phyloP scores from a whole-genome alignment of 139 green algal genomes.

The Micractinium conductrix region DNA sequence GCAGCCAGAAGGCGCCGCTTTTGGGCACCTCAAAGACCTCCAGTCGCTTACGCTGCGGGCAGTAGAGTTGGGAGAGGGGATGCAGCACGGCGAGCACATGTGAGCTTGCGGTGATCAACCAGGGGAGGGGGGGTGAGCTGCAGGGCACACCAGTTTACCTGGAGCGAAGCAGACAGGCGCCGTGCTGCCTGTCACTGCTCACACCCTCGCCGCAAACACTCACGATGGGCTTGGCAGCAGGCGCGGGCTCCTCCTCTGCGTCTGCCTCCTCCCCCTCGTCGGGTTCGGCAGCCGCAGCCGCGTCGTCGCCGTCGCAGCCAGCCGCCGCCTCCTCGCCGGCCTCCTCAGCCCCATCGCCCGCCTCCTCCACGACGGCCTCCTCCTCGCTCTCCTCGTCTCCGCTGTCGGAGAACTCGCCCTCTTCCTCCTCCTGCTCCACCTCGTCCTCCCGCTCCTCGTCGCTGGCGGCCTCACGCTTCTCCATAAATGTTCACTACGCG shows the following conservation, averaged over 20 bases:
- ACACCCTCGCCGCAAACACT: no score
- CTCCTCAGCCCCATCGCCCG: not conserved
- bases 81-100: no score
- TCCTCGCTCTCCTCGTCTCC: constrained; percentile 47
- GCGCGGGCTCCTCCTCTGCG: constrained; percentile 16
- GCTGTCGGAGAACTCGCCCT: constrained; percentile 28
- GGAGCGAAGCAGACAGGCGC: no score
- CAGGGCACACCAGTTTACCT: not conserved
- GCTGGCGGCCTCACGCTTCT: constrained; percentile 38
- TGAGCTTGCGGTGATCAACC: no score
- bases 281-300: not conserved
- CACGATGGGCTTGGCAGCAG: not conserved
- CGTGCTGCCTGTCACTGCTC: no score
- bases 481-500: constrained; percentile 22
- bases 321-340: constrained; percentile 23
- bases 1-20: constrained; percentile 57
- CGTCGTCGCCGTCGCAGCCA: constrained; percentile 1
- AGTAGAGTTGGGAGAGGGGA: no score
- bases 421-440: constrained; percentile 31
- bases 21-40: constrained; percentile 65
- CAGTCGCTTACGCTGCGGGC: constrained; percentile 38
- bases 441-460: constrained; percentile 45
- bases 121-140: not conserved
- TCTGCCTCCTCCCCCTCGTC: constrained; percentile 16
- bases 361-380: not conserved